Base-by-base conservation (phyloP, 208 protist species). In the Willaertia magna region DNA sequence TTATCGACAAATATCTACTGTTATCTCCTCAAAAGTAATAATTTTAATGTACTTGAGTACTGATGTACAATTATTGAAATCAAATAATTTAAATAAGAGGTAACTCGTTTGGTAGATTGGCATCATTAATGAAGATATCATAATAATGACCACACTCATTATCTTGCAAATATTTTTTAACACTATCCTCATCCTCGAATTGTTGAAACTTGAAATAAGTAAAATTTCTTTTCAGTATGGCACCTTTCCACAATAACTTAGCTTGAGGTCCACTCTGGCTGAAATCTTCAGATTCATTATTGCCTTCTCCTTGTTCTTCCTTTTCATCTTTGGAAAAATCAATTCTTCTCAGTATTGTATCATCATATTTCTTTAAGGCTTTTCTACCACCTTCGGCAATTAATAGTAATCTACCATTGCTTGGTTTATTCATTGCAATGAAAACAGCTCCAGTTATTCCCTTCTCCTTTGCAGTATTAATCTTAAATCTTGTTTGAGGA, bases 101-200 rank as follows among this genome's bases (percentile, higher is more conserved):
- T n/a, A n/a, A n/a, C n/a, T n/a, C n/a, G n/a, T n/a, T n/a, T n/a
- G n/a, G n/a, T n/a, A n/a, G n/a, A n/a, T n/a, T n/a, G n/a, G n/a
- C n/a, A 67, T 67, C 55, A 67, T 67, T 67, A 11, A 11, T 6
- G 22, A 67, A 67, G 26, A 79, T 30, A n/a, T 79, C 43, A 20
- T 20, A 79, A n/a, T 48, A 83, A 34, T 48, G 46, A 26, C 1
- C 18, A 43, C 40, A 40, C 43, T 46, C 78, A 48, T 43, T 12
- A 42, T 55, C 47, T 11, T 83, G 52, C 7, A 83, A n/a, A 83
- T 83, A 83, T 39, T 51, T 83, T 83, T 55, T 49, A n/a, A 42
- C 43, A 2, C 46, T 30, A 2, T 83, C 47, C 30, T 48, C 78
- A 42, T 52, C 44, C 9, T 39, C 30, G 55, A 83, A 83, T 11